Evolutionary conservation across 2,329 filamentous ascomycete species (phyloP).

Genomic region (Trichoderma sp.): DNA sequence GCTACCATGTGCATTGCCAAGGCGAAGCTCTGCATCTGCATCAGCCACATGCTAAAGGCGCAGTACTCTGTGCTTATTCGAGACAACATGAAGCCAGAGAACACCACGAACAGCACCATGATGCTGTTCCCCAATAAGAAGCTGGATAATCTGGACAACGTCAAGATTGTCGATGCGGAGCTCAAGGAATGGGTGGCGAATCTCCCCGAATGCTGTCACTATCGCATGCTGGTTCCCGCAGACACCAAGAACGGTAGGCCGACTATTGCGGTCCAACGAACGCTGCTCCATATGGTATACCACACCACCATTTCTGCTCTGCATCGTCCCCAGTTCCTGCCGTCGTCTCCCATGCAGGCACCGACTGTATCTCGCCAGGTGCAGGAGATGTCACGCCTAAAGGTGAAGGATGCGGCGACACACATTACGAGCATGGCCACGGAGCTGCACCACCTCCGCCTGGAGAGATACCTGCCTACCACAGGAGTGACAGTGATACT

Average conservation of each 20-base stretch:
- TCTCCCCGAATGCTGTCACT: conserved; percentile 72
- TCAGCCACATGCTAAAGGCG: conserved; percentile 85
- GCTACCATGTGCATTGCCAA: conserved; percentile 91
- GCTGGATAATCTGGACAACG: conserved; percentile 77
- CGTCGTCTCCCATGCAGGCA: conserved; percentile 63
- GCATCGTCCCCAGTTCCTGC: conserved; percentile 87
- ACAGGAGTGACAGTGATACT: conserved; percentile 89
- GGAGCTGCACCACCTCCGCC: conserved; percentile 70
- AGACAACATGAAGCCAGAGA: conserved; percentile 76
- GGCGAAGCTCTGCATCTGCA: conserved; percentile 84
- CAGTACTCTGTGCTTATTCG: conserved; percentile 92
- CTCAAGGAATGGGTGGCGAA: conserved; percentile 76
- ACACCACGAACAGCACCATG: conserved; percentile 76
- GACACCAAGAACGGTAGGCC: conserved; percentile 65
- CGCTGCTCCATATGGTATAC: conserved; percentile 92
- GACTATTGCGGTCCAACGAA: conserved; percentile 71
- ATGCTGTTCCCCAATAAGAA: conserved; percentile 91
- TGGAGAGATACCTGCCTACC: conserved; percentile 82
- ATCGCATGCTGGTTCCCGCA: conserved; percentile 58
- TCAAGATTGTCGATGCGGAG: conserved; percentile 77
- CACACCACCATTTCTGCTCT: conserved; percentile 89
- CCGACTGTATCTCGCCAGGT: conserved; percentile 65
- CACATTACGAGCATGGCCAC: conserved; percentile 85
- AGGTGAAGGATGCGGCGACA: conserved; percentile 80
- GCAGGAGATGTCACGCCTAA: conserved; percentile 79